Base-by-base conservation (phyloP, 1,284 basidiomycete genomes). In the Pisolithus thermaeus region DNA sequence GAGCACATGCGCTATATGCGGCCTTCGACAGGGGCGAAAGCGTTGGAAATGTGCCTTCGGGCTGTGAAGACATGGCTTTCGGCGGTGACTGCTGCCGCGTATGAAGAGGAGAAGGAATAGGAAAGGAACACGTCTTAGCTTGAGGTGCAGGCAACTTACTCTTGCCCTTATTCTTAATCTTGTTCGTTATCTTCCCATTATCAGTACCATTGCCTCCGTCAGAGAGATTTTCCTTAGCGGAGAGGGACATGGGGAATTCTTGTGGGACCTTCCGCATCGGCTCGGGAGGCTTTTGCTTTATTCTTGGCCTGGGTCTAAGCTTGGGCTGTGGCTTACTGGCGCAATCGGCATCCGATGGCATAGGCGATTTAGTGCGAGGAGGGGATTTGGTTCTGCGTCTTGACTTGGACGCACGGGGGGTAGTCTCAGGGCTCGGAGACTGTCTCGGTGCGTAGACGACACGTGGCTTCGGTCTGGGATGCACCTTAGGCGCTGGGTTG, bases 81-180 rank as follows among this genome's bases (percentile, higher is more conserved):
- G 18, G 30, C n/a, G 35, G 20, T 5, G 35, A 47, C 22, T 20
- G 23, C 18, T 20, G 23, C 14, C 20, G 40, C 40, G 23, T 9
- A 7, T n/a, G 27, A 35, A 63, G 25, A 8, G 62, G 63, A 32
- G 63, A 67, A 47, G 61, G 60, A 28, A 65, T 56, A 14, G 65
- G 52, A 0, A 61, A 49, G 1, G 50, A 55, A 3, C 53, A 44
- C 12, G 27, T 23, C 7, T 46, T 43, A 7, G 22, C 38, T 8
- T 28, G 38, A 39, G 7, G 38, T 8, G 38, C 23, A 22, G 23
- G 27, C n/a, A 12, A 14, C n/a, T 18, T 32, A 25, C 28, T 28
- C 25, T 32, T 45, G 12, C 28, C 27, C n/a, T 45, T 32, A 12
- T 32, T 22, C 28, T 45, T n/a, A 28, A 3, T 45, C 28, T n/a